Evolutionary conservation across 2,329 filamentous ascomycete genomes (phyloP), one percentile per base, ranked within the genome.

Genomic region (Hypoxylon sp.): DNA sequence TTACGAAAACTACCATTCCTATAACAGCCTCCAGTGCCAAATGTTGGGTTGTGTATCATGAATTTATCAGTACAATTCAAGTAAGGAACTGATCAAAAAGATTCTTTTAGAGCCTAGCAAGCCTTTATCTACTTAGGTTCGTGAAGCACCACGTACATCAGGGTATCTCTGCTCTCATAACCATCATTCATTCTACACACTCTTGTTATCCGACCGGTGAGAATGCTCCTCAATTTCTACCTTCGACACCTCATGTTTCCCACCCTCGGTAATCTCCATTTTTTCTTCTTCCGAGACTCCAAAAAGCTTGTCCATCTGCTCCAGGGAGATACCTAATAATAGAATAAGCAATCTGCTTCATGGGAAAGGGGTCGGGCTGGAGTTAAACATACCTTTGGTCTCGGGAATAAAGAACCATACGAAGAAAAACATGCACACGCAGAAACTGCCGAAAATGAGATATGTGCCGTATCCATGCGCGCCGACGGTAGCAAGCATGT

Each of bases 361-460:
- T 8, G 17, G 42, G 10, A 24, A 22, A 33, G 14, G 17, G 29
- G 17, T 14, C 19, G 2, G 14, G 11, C n/a, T 9, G 13, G 5
- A 11, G n/a, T 4, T 24, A 6, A 29, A 68, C 73, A 42, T 74
- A 76, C 77, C 78, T 67, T 79, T 79, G 4, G 78, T 79, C 67
- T 79, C 78, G 8, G 78, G 78, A 39, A 90, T 84, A 66, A 88
- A 83, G 81, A 89, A 89, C 82, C 83, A 89, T 26, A 88, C 86
- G 75, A 88, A 89, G 67, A 89, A 75, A 74, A 86, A 84, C 87
- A 91, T 90, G 67, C 79, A 77, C 71, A 88, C 86, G 75, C 88
- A 90, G 78, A 91, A 91, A 62, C 80, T 85, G 9, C 87, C 84
- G 76, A 90, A 91, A 63, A 90, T 87, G 69, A 91, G 83, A 77